These are phyloP conservation scores for Puccinia coronata DNA, from an alignment of 1,284 basidiomycete genomes.

Conservation along the genomic window DNA sequence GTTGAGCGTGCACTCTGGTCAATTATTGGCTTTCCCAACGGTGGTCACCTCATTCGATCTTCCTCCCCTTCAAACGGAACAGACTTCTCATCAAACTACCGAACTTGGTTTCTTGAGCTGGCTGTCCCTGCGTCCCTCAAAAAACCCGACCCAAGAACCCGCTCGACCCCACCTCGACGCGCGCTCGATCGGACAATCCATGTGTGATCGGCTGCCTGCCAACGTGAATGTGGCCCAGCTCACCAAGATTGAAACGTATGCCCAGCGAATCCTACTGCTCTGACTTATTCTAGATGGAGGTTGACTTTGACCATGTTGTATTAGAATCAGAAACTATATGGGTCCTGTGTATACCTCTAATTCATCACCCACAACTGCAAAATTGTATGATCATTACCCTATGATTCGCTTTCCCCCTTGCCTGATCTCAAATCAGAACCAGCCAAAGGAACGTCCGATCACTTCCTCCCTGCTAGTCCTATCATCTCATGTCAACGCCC, in stretches of 20 bases:
- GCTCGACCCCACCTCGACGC: neutral
- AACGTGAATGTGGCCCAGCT: constrained; percentile 20
- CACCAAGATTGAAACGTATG: constrained; percentile 39
- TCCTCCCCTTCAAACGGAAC: neutral
- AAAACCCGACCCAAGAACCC: neutral
- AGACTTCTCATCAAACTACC: constrained; percentile 8
- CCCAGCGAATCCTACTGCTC: neutral
- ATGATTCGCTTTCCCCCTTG: constrained; percentile 42
- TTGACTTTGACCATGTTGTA: neutral
- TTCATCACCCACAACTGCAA: neutral
- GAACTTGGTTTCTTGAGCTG: constrained; percentile 22
- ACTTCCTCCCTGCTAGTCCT: constrained; percentile 35
- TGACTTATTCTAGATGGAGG: neutral
- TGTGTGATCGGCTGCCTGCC: constrained; percentile 38
- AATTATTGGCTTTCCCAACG: constrained; percentile 31
- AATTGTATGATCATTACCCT: constrained; percentile 27
- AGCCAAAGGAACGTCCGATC: constrained; percentile 5
- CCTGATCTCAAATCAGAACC: constrained; percentile 11
- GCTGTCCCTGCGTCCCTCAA: constrained; percentile 18
- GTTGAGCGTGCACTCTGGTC: constrained; percentile 43
- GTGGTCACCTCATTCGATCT: constrained; percentile 21
- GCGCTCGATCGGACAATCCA: constrained; percentile 19
- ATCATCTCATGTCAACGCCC: constrained; percentile 31
- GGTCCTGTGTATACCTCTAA: constrained; percentile 31
- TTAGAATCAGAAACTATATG: constrained; percentile 30